These are phyloP conservation scores for Colletotrichum destructivum DNA, from an alignment of 2,329 filamentous ascomycete species.

Conservation along the genomic window DNA sequence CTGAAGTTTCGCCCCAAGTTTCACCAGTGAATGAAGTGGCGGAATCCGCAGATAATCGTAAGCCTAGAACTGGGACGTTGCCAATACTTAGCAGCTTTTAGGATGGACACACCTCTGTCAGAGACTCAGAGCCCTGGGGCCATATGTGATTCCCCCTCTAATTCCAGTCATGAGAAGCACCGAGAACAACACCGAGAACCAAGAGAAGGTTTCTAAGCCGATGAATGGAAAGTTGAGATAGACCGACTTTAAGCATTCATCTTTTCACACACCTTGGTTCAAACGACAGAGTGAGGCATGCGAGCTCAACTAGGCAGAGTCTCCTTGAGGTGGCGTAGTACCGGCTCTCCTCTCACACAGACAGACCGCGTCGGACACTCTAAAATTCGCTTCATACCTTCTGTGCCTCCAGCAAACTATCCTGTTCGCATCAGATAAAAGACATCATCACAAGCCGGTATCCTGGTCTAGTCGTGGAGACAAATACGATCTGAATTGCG, in stretches of 20 bases:
- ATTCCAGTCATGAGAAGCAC: too few species aligned
- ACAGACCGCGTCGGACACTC: too few species aligned
- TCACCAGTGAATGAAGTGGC: conserved; percentile 24
- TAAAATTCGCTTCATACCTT: too few species aligned
- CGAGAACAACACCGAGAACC: too few species aligned
- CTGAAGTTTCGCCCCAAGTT: conserved; percentile 35
- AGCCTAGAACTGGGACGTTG: not conserved
- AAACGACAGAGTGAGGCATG: not conserved
- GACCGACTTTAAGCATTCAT: not conserved
- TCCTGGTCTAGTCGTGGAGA: not conserved
- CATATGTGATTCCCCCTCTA: too few species aligned
- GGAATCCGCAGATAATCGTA: not conserved
- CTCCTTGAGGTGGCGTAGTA: not conserved
- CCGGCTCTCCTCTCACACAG: not conserved
- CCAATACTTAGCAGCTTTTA: not conserved
- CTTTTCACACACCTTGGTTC: too few species aligned
- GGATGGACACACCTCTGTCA: too few species aligned
- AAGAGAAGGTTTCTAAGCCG: too few species aligned
- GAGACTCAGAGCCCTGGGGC: too few species aligned
- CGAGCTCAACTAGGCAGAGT: too few species aligned
- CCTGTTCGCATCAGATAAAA: accelerated
- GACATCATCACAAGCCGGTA: not conserved
- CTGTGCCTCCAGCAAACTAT: accelerated
- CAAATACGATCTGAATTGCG: not conserved
- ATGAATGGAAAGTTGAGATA: not conserved